Evolutionary conservation across 768 basidiomycete species (phyloP).

Genomic region (Suillus placidus): DNA sequence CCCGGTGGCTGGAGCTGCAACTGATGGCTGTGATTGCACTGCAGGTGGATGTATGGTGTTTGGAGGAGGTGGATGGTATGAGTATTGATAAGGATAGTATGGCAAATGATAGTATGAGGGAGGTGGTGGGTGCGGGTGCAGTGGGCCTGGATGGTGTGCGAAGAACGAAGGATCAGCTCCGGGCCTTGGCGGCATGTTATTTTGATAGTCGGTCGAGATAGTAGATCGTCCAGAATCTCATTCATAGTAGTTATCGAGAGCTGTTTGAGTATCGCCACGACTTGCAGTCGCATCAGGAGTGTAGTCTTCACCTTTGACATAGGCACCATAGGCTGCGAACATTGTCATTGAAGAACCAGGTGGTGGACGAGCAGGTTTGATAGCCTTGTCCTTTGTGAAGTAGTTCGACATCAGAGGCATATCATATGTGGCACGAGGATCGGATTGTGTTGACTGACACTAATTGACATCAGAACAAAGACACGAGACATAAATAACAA

Average conservation of each 20-base stretch:
- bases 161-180: neutral
- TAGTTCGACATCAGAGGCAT: neutral
- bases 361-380: conserved; percentile 3
- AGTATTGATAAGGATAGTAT: conserved; percentile 2
- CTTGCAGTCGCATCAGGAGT: neutral
- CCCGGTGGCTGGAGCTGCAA: neutral
- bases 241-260: too few species aligned
- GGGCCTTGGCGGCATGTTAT: neutral
- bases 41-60: neutral
- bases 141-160: neutral
- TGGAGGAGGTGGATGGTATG: neutral
- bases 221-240: too few species aligned
- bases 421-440: conserved; percentile 6
- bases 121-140: neutral
- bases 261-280: too few species aligned
- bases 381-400: neutral
- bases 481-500: neutral
- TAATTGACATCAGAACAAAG: neutral
- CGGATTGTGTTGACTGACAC: neutral
- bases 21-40: neutral
- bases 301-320: neutral
- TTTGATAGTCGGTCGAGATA: neutral
- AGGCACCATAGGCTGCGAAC: conserved; percentile 3
- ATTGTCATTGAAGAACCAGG: neutral
- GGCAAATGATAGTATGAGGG: neutral